Evolutionary conservation across 2,329 filamentous ascomycete species (phyloP).

Genomic region (Hypoxylon sp.): DNA sequence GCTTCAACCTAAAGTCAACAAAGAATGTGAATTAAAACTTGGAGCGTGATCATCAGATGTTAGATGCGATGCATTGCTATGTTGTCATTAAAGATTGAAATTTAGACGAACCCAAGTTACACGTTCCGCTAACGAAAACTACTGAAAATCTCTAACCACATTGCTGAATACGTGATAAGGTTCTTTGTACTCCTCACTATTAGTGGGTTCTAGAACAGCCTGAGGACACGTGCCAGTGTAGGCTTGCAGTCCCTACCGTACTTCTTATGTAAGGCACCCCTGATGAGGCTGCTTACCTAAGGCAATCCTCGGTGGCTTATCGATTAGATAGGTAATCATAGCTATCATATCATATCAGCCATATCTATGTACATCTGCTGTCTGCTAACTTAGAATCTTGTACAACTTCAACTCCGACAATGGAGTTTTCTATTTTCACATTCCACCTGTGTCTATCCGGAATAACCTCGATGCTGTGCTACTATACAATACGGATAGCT

Average conservation of each 20-base stretch:
- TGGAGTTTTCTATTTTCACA: constrained; percentile 3
- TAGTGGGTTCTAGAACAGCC: constrained; percentile 30
- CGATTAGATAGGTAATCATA: constrained; percentile 16
- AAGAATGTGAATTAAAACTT: constrained; percentile 21
- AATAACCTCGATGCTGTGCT: constrained; percentile 2
- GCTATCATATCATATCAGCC: too few species aligned
- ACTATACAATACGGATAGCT: constrained; percentile 9
- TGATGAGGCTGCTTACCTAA: constrained; percentile 11
- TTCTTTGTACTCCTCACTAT: constrained; percentile 27
- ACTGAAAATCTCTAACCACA: not conserved
- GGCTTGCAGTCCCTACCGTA: constrained; percentile 13
- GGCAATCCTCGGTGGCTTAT: constrained; percentile 8
- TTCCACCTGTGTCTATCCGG: not conserved
- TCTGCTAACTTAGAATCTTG: not conserved
- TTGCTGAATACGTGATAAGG: constrained; percentile 26
- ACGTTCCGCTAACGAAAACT: constrained; percentile 28
- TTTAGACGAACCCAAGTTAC: constrained; percentile 28
- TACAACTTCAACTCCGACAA: constrained; percentile 14
- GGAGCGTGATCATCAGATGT: constrained; percentile 30
- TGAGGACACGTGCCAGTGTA: constrained; percentile 47
- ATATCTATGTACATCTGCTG: too few species aligned
- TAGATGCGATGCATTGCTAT: constrained; percentile 27
- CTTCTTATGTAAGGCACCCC: too few species aligned
- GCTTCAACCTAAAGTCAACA: constrained; percentile 22
- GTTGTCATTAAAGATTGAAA: constrained; percentile 35